Conservation (phyloP, 164 flowering plant genomes). For the Magnolia officinalis region DNA sequence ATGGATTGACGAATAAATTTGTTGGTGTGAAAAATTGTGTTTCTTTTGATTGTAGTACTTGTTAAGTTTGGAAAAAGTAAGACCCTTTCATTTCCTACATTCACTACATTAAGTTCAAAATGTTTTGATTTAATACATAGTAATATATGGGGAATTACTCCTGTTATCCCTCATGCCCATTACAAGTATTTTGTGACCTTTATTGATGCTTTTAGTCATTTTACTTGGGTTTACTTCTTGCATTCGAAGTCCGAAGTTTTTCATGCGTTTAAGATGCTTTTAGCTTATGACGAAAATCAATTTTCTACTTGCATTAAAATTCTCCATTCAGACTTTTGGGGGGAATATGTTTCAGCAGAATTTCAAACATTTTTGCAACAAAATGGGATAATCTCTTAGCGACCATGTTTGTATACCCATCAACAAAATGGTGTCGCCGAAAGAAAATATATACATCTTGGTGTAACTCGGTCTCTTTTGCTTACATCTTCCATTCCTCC, state of each 20-base stretch:
- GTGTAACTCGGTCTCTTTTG: not conserved
- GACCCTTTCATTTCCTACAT: not conserved
- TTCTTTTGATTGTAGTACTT: not conserved
- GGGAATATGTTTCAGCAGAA: not conserved
- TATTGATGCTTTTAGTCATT: not conserved
- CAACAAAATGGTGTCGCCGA: not conserved
- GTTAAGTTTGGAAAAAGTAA: not conserved
- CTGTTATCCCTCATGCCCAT: not conserved
- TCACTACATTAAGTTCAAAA: not conserved
- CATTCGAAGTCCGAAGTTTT: not conserved
- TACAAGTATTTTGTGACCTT: not conserved
- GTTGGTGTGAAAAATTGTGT: not conserved
- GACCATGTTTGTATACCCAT: not conserved
- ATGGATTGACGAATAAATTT: too few species aligned
- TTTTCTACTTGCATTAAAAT: not conserved
- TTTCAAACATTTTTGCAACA: not conserved
- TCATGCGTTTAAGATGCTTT: not conserved
- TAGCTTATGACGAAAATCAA: not conserved
- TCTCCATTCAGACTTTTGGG: not conserved
- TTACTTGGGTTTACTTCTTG: not conserved
- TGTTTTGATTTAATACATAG: not conserved
- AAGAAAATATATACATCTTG: not conserved
- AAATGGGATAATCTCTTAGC: not conserved
- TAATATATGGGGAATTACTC: not conserved
- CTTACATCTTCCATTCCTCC: not conserved